These are phyloP conservation scores for Thalassiosira livingstoniorum DNA, from an alignment of 352 stramenopile species.

Conservation along the genomic window DNA sequence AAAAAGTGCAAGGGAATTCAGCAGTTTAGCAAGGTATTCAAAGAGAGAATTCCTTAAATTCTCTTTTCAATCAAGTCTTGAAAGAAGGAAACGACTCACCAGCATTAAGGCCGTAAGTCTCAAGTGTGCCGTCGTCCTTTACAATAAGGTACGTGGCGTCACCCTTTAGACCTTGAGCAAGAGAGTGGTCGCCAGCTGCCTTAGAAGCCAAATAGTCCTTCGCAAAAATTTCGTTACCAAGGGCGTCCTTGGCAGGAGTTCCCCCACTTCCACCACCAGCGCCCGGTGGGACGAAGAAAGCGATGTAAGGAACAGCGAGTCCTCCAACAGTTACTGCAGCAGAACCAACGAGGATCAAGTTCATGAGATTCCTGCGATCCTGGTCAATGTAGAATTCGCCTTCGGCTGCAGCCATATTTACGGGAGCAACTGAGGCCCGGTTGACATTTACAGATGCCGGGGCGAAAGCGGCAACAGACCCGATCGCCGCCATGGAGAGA, in stretches of 20 bases:
- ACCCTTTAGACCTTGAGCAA: conserved; percentile 89
- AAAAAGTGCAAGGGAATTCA: conserved; percentile 63
- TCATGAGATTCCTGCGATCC: conserved; percentile 89
- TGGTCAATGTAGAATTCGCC: conserved; percentile 90
- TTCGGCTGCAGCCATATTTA: conserved; percentile 70
- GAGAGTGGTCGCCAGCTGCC: conserved; percentile 79
- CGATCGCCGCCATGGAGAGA: conserved; percentile 62
- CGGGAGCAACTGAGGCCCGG: conserved; percentile 49
- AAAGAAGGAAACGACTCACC: too few species aligned
- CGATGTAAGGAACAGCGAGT: conserved; percentile 88
- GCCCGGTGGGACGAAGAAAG: conserved; percentile 88
- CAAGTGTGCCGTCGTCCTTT: conserved; percentile 88
- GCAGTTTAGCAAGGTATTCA: not conserved
- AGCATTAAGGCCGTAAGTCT: conserved; percentile 88
- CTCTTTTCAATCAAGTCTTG: conserved; percentile 36
- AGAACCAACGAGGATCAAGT: conserved; percentile 88
- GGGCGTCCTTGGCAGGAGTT: conserved; percentile 85
- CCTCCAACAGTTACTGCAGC: conserved; percentile 85
- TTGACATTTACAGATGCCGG: conserved; percentile 56
- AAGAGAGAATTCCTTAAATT: not conserved
- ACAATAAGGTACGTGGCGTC: conserved; percentile 90
- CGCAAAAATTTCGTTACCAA: conserved; percentile 87
- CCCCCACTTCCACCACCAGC: conserved; percentile 79
- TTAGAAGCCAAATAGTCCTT: conserved; percentile 87
- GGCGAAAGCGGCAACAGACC: conserved; percentile 72